Evolutionary conservation across 768 basidiomycete species (phyloP), one percentile per base, ranked within the genome.

Genomic region (Galerina marginata): DNA sequence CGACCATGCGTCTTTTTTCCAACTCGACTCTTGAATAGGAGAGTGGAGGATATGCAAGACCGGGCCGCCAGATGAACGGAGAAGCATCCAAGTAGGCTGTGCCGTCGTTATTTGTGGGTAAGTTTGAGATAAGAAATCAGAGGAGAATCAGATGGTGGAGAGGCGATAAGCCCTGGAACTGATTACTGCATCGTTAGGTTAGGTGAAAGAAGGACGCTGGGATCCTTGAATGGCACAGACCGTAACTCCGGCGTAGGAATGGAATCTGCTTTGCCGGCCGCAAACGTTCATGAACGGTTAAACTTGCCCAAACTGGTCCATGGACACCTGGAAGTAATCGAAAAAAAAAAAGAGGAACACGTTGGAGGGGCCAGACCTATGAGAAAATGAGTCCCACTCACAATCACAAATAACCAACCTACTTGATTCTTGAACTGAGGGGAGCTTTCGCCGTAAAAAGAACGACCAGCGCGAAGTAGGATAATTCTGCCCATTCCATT

Each of bases 401-500:
- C 39, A 53, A 26, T 37, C 39, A 39, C 25, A 26, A 26, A 42
- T 40, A 38, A 15, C 42, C 10, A 9, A 9, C 20, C 20, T 26
- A 14, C 47, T 50, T 38, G 36, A 40, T 29, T 49, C 39, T 39
- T 38, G 39, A 39, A 49, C 47, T 38, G 12, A 60, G 47, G 23
- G 43, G 25, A 23, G 37, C 23, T 54, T 55, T 58, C 47, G 40
- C 23, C 43, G 48, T 43, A 62, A 54, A 50, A 54, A 57, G 38
- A 50, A 46, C 53, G 36, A 29, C 48, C 48, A 56, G n/a, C n/a
- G 25, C 15, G 20, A 20, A 53, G 16, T 38, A 39, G 40, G 37
- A 25, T 53, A 53, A 53, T 23, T 25, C 51, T 40, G 16, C 20
- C 45, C 53, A 25, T 48, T 39, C 45, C 47, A 50, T 45, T 60